Evolutionary conservation across 768 basidiomycete genomes (phyloP), one percentile per base, ranked within the genome.

Genomic region (Termitomyces sp.): DNA sequence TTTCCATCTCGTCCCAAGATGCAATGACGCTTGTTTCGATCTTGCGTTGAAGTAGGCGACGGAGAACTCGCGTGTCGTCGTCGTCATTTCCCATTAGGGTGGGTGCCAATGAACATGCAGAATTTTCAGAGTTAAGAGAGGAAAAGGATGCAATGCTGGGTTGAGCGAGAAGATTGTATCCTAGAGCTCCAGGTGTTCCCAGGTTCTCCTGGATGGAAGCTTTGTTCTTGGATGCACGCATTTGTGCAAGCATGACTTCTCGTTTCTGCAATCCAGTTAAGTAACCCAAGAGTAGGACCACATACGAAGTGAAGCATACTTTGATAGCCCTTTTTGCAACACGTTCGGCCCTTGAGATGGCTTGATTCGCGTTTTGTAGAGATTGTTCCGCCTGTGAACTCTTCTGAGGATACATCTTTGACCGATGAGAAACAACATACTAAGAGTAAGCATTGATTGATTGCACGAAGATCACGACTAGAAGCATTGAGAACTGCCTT

Each of bases 1-100:
- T 80, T 58, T 89, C 86, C 44, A 88, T 74, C 64, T 88, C 85
- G 44, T 85, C 84, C 63, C 80, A 79, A 2, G 84, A 82, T 6
- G 81, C 82, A 16, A 74, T 73, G 53, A 81, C 62, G 47, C 79
- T 72, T 57, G 82, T 78, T 40, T 85, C 82, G 54, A 90, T 79
- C 71, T 88, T 89, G 47, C 85, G 79, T 41, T 83, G 68, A 22
- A 90, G 64, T n/a, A 91, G 68, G 18, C 86, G 76, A 14, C 86
- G 85, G 36, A 88, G 73, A 28, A 78, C 75, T 36, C 80, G 79
- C 11, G 76, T 79, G 59, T 90, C 89, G 49, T 88, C 82, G 55
- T 87, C 87, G 60, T 84, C 84, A 38, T 78, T 72, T 48, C 80
- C 80, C 1, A 77, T 78, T 3, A 81, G 62, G 0, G 82, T 81